Conservation (phyloP, 2,329 filamentous ascomycete genomes). For the Xylaria digitata region DNA sequence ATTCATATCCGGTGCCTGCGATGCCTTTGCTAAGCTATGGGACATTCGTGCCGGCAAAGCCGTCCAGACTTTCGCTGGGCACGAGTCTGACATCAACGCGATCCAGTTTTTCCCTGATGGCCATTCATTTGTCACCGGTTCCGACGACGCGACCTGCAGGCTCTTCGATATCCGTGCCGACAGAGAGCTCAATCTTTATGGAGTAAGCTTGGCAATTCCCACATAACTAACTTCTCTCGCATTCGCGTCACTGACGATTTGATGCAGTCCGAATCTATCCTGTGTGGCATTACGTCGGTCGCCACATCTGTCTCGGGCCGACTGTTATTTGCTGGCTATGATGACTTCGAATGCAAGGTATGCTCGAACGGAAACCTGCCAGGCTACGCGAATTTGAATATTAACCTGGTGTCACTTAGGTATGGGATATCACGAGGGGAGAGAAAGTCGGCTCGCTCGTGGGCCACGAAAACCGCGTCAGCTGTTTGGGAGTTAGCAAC, state of each 20-base stretch:
- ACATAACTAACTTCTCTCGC: neutral
- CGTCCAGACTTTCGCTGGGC: conserved; percentile 97
- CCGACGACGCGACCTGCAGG: conserved; percentile 96
- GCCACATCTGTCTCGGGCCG: conserved; percentile 97
- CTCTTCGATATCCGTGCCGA: conserved; percentile 98
- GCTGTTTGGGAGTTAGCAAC: conserved; percentile 98
- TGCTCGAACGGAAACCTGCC: conserved; percentile 45
- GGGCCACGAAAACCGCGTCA: conserved; percentile 98
- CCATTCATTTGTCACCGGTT: conserved; percentile 97
- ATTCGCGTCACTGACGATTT: conserved; percentile 38
- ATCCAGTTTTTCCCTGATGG: conserved; percentile 99
- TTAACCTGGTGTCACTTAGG: conserved; percentile 64
- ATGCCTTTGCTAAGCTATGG: conserved; percentile 98
- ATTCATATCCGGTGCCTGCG: conserved; percentile 98
- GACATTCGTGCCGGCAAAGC: conserved; percentile 98
- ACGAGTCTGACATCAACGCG: conserved; percentile 99
- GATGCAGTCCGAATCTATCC: conserved; percentile 88
- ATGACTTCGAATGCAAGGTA: conserved; percentile 99
- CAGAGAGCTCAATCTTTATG: conserved; percentile 77
- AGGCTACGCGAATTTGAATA: conserved; percentile 18
- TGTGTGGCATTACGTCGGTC: conserved; percentile 98
- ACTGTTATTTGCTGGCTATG: conserved; percentile 95
- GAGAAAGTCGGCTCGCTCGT: conserved; percentile 97
- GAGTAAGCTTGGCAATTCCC: conserved; percentile 60
- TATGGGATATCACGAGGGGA: conserved; percentile 96